Evolutionary conservation across 2,329 filamentous ascomycete species (phyloP).

Genomic region (Phaeosphaeria sp.): DNA sequence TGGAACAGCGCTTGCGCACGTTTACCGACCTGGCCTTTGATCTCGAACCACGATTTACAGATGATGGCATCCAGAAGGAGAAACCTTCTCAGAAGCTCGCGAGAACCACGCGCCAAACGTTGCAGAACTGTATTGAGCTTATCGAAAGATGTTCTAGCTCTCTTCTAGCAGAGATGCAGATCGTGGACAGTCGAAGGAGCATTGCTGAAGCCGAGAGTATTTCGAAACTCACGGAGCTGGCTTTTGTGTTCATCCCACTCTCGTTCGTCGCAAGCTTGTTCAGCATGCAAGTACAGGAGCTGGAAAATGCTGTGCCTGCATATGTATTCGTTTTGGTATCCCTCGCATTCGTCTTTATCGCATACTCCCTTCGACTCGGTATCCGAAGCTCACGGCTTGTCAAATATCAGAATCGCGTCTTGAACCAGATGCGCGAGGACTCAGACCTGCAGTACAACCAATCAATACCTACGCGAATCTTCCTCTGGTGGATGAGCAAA

Average conservation of each 20-base stretch:
- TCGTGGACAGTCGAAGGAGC: constrained; percentile 34
- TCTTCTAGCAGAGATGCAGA: constrained; percentile 47
- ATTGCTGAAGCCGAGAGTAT: constrained; percentile 41
- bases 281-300: constrained; percentile 37
- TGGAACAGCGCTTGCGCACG: constrained; percentile 12
- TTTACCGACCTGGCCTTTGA: constrained; percentile 12
- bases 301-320: constrained; percentile 19
- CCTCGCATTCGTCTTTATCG: constrained; percentile 13
- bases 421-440: constrained; percentile 13
- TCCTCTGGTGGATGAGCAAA: constrained; percentile 14
- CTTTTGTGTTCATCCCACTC: constrained; percentile 42
- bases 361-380: constrained; percentile 14
- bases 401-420: constrained; percentile 11
- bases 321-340: constrained; percentile 15
- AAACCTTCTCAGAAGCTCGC: constrained; percentile 8
- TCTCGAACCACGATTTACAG: constrained; percentile 3
- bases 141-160: constrained; percentile 35
- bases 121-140: constrained; percentile 13
- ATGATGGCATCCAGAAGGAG: neutral
- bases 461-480: constrained; percentile 15
- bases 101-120: constrained; percentile 6
- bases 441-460: constrained; percentile 14
- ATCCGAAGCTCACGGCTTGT: constrained; percentile 18
- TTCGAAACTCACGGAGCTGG: constrained; percentile 40
- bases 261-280: constrained; percentile 37